phyloP scores from a whole-genome alignment of 306 rosid genomes.

The Sesbania bispinosa region DNA sequence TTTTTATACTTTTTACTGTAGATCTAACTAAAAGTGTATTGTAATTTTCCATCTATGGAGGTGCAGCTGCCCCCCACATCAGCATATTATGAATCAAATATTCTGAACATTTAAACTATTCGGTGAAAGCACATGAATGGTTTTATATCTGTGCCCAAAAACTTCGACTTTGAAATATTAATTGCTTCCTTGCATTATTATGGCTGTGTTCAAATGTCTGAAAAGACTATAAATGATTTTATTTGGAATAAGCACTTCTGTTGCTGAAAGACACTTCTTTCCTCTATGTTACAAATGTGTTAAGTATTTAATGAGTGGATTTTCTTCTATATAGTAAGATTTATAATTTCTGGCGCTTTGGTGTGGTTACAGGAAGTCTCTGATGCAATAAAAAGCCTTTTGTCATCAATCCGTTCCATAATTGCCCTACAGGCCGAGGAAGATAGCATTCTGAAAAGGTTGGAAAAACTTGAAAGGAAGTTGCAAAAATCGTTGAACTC shows the following conservation, averaged over 20 bases:
- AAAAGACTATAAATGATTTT: background rate
- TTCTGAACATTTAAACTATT: background rate
- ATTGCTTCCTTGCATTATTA: background rate
- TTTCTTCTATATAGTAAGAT: background rate
- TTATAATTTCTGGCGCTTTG: slow-evolving; percentile 5
- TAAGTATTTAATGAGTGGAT: background rate
- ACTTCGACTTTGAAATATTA: background rate
- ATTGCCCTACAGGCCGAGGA: slow-evolving; percentile 61
- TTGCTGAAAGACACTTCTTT: slow-evolving; percentile 4
- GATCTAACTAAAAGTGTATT: too few species aligned
- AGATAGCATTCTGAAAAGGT: slow-evolving; percentile 51
- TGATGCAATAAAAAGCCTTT: slow-evolving; percentile 65
- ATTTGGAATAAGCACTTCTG: background rate
- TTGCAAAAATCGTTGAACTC: slow-evolving; percentile 47
- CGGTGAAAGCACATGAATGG: background rate
- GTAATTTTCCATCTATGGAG: too few species aligned
- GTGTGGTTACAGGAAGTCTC: slow-evolving; percentile 53
- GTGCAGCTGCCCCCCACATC: too few species aligned
- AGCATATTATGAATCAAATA: background rate
- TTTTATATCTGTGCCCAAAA: background rate
- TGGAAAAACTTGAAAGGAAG: slow-evolving; percentile 55
- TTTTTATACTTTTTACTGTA: too few species aligned
- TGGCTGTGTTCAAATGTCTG: background rate
- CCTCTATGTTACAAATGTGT: background rate
- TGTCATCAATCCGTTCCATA: slow-evolving; percentile 47